Evolutionary conservation across 148 eudicot species (phyloP), one percentile per base, ranked within the genome.

Genomic region (Camellia lanceoleosa): DNA sequence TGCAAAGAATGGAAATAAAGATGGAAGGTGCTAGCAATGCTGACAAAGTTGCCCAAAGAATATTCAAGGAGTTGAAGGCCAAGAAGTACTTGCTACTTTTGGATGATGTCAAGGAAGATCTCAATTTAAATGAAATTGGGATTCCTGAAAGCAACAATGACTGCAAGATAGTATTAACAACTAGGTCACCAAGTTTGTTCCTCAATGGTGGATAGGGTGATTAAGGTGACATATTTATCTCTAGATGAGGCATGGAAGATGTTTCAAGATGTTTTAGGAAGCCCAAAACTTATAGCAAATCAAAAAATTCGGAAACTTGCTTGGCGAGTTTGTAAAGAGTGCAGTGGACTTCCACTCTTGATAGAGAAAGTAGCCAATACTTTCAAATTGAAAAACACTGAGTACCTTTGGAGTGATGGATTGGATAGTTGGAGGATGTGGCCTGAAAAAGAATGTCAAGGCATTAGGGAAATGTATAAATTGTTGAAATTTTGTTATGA

Each of bases 81-180:
- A 66, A 47, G 49, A 80, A 51, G 77, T 80, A 62, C 42, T 63
- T 80, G 82, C 70, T 80, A 2, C 78, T 74, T 46, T 52, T 73
- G 55, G 82, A 80, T 80, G 82, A 74, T 65, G 82, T 80, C 13
- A 80, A 74, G n/a, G 66, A 65, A 54, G 46, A 18, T 18, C 65
- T 80, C n/a, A 66, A 71, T 42, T 65, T 80, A 19, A 1, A 5
- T 0, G 38, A n/a, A 20, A 38, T 80, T 4, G 82, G 82, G 19
- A 73, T 80, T 65, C 73, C 58, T 49, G 7, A 5, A 4, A 23
- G 43, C 12, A 43, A n/a, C 8, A 30, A 38, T 30, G 82, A 73
- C 0, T 64, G 82, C 78, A 80, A 80, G 58, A 12, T 73, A 18
- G 78, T 80, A 16, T 52, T 80, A 61, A 80, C 82, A 47, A 74